phyloP scores from a whole-genome alignment of 2,329 filamentous ascomycete genomes.

The Aspergillus unguis region DNA sequence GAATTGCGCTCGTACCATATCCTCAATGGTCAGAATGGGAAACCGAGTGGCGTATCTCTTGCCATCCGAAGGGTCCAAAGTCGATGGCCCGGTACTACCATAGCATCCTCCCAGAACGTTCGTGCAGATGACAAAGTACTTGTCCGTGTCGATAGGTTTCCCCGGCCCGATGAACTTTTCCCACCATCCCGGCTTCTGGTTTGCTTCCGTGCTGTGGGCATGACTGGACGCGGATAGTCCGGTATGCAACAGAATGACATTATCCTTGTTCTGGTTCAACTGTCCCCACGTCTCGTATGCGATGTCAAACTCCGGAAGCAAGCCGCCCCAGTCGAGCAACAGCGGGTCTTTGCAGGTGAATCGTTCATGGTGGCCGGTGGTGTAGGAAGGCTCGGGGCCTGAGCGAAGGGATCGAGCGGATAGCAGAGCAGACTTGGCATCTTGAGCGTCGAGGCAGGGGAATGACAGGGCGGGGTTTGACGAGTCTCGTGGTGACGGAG shows the following conservation, averaged over 20 bases:
- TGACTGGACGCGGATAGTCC: constrained; percentile 96
- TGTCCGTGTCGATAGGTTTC: constrained; percentile 79
- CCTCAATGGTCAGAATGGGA: constrained; percentile 90
- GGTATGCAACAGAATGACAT: constrained; percentile 88
- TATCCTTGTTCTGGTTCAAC: constrained; percentile 61
- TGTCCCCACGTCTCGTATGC: constrained; percentile 90
- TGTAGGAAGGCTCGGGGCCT: constrained; percentile 92
- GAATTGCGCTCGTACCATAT: constrained; percentile 98
- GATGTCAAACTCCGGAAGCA: constrained; percentile 82
- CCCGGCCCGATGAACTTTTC: constrained; percentile 95
- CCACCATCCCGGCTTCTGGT: constrained; percentile 94
- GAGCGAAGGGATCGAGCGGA: constrained; percentile 63
- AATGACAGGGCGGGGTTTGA: constrained; percentile 87
- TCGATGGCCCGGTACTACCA: constrained; percentile 87
- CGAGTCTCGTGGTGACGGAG: constrained; percentile 27
- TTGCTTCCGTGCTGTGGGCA: constrained; percentile 83
- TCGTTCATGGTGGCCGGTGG: constrained; percentile 74
- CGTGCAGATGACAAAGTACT: constrained; percentile 91
- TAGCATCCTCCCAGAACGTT: constrained; percentile 96
- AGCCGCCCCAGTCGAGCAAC: constrained; percentile 89
- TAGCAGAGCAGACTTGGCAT: constrained; percentile 72
- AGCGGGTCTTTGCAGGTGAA: constrained; percentile 74
- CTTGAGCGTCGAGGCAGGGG: constrained; percentile 82
- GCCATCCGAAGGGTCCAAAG: constrained; percentile 82
- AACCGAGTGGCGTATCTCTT: constrained; percentile 90